phyloP scores from a whole-genome alignment of 768 basidiomycete genomes.

The Cytidiella melzeri region DNA sequence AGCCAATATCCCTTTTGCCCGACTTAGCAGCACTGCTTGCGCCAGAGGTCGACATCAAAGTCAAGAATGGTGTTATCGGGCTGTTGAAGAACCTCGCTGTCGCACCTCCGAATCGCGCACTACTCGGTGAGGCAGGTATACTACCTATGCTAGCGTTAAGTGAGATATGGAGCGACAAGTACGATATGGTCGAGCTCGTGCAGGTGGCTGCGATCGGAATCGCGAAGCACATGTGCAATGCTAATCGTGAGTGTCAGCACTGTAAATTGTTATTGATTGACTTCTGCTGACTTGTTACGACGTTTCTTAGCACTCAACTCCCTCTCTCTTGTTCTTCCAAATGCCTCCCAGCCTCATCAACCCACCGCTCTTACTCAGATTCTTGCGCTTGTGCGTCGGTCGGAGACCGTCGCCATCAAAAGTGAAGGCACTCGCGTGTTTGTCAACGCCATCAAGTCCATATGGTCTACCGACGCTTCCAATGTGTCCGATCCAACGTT shows the following conservation, averaged over 20 bases:
- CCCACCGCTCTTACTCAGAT: slow-evolving; percentile 60
- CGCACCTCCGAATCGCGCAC: slow-evolving; percentile 48
- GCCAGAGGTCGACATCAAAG: slow-evolving; percentile 64
- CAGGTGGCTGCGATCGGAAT: slow-evolving; percentile 86
- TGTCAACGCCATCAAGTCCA: slow-evolving; percentile 76
- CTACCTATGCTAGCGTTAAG: slow-evolving; percentile 56
- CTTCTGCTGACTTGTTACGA: neutral
- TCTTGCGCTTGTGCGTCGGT: slow-evolving; percentile 67
- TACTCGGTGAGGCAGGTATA: slow-evolving; percentile 56
- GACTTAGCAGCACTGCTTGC: slow-evolving; percentile 57
- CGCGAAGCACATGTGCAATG: slow-evolving; percentile 82
- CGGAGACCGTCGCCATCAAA: slow-evolving; percentile 76
- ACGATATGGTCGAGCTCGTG: slow-evolving; percentile 82
- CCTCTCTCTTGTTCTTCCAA: slow-evolving; percentile 44
- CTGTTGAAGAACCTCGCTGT: slow-evolving; percentile 81
- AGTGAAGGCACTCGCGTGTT: slow-evolving; percentile 88
- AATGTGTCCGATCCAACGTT: slow-evolving; percentile 29
- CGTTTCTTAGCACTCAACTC: slow-evolving; percentile 37
- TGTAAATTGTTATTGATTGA: slow-evolving; percentile 3
- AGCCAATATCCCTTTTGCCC: slow-evolving; percentile 54
- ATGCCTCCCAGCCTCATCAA: slow-evolving; percentile 22
- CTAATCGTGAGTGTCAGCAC: slow-evolving; percentile 47
- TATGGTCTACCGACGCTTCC: slow-evolving; percentile 54
- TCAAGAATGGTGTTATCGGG: slow-evolving; percentile 86
- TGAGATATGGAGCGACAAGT: slow-evolving; percentile 61